Percentiles rank a stretch among this genome's conserved stretches.
Conservation (phyloP, 345 rosid genomes). For the Ricinus communis region DNA sequence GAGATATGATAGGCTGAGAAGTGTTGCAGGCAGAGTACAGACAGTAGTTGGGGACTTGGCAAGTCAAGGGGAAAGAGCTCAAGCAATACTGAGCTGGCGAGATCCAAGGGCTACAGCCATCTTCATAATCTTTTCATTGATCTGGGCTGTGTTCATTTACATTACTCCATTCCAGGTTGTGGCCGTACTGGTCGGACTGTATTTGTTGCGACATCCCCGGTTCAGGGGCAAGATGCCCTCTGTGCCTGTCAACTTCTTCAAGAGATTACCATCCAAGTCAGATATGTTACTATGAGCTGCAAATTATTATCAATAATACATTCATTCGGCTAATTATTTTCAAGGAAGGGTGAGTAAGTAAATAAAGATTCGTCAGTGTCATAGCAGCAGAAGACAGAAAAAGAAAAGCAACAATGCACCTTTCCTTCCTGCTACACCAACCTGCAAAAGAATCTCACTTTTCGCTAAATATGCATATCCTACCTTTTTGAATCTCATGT, state of each 20-base stretch:
- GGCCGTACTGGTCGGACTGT: slow-evolving; percentile 30
- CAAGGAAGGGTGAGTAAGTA: slow-evolving; percentile 5
- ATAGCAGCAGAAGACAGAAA: slow-evolving; percentile 10
- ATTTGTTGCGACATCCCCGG: slow-evolving; percentile 34
- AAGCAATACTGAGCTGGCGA: slow-evolving; percentile 31
- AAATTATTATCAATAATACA: background rate
- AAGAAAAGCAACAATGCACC: background rate
- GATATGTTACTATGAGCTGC: slow-evolving; percentile 26
- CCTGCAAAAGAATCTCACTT: slow-evolving; percentile 19
- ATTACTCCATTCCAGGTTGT: slow-evolving; percentile 35
- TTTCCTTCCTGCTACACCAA: background rate
- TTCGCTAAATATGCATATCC: slow-evolving; percentile 20
- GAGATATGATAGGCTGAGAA: slow-evolving; percentile 36
- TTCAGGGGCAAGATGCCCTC: slow-evolving; percentile 36
- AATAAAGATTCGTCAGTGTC: slow-evolving; percentile 9
- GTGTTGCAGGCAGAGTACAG: slow-evolving; percentile 32
- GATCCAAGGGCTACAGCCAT: slow-evolving; percentile 39
- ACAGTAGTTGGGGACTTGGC: slow-evolving; percentile 34
- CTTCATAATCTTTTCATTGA: slow-evolving; percentile 28
- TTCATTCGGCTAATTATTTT: slow-evolving; percentile 7
- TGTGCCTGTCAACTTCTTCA: slow-evolving; percentile 40
- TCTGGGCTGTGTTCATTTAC: slow-evolving; percentile 32
- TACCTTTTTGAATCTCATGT: slow-evolving; percentile 15
- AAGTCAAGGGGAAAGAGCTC: slow-evolving; percentile 36
- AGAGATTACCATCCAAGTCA: slow-evolving; percentile 33